These are phyloP conservation scores for Cryptosporidium tyzzeri DNA, from an alignment of 169 alveolate species.

Conservation along the genomic window DNA sequence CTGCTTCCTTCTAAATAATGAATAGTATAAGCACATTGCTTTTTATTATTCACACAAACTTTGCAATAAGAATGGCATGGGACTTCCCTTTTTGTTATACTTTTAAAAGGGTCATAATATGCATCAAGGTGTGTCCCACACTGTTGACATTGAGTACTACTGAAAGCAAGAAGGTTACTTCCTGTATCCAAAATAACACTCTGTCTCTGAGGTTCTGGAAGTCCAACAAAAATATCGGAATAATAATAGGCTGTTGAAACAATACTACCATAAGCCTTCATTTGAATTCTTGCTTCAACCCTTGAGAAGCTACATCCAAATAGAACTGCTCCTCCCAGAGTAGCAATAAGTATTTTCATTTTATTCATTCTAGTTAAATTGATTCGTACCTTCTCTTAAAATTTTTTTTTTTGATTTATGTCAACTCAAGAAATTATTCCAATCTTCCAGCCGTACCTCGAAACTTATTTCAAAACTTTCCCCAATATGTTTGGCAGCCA, in stretches of 20 bases:
- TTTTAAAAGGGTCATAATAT: slow-evolving; percentile 63
- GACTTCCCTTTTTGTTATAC: slow-evolving; percentile 44
- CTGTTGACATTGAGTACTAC: slow-evolving; percentile 63
- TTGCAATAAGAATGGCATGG: slow-evolving; percentile 69
- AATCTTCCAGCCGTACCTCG: neutral
- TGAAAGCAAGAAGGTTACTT: slow-evolving; percentile 64
- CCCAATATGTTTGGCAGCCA: slow-evolving; percentile 16
- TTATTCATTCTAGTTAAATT: neutral
- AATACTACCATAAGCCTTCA: slow-evolving; percentile 74
- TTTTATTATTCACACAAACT: slow-evolving; percentile 49
- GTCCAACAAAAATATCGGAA: slow-evolving; percentile 72
- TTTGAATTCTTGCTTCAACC: slow-evolving; percentile 29
- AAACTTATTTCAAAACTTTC: slow-evolving; percentile 9
- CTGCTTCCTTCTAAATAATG: slow-evolving; percentile 69
- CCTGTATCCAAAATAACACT: slow-evolving; percentile 74
- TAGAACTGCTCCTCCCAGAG: neutral
- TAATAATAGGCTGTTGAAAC: slow-evolving; percentile 73
- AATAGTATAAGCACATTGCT: slow-evolving; percentile 67
- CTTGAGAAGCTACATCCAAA: neutral
- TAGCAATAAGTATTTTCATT: neutral
- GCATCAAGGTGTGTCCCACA: slow-evolving; percentile 75
- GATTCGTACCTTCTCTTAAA: neutral
- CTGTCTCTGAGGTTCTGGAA: slow-evolving; percentile 73
- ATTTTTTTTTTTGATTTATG: neutral
- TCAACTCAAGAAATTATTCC: slow-evolving; percentile 9